Conservation (phyloP, 2,329 filamentous ascomycete species). For the Exophiala alcalophila region DNA sequence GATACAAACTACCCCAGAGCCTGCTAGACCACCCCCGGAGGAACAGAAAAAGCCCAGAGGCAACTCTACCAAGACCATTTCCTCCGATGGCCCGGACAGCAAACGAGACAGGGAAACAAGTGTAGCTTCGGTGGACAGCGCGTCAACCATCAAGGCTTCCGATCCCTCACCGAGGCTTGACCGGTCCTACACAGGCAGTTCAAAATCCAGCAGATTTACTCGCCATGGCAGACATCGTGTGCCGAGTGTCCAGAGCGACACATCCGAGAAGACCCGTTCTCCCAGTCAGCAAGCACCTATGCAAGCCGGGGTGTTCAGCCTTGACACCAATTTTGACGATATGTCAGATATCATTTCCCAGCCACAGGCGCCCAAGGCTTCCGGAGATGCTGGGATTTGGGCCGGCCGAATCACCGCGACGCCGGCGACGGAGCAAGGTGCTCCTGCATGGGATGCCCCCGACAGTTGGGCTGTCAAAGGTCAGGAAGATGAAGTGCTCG, state of each 20-base stretch:
- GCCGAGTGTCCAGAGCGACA: slow-evolving; percentile 33
- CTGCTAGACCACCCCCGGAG: slow-evolving; percentile 26
- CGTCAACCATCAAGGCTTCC: slow-evolving; percentile 32
- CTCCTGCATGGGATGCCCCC: slow-evolving; percentile 81
- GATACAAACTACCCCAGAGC: slow-evolving; percentile 25
- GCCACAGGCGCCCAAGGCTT: slow-evolving; percentile 63
- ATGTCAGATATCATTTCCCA: slow-evolving; percentile 88
- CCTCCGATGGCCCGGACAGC: slow-evolving; percentile 14
- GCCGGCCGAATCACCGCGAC: slow-evolving; percentile 34
- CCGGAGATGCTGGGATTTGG: slow-evolving; percentile 44
- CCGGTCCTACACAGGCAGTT: slow-evolving; percentile 26
- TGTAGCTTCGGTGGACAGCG: slow-evolving; percentile 34
- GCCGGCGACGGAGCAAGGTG: slow-evolving; percentile 39
- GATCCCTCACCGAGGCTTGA: slow-evolving; percentile 30
- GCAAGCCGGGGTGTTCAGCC: slow-evolving; percentile 63
- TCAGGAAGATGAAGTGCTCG: slow-evolving; percentile 40
- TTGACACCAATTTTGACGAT: slow-evolving; percentile 84
- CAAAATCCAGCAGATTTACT: slow-evolving; percentile 27
- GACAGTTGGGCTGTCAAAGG: slow-evolving; percentile 94
- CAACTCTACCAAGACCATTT: slow-evolving; percentile 18
- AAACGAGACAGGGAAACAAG: slow-evolving; percentile 34
- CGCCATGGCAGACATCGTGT: slow-evolving; percentile 23
- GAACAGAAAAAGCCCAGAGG: slow-evolving; percentile 24
- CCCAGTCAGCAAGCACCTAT: slow-evolving; percentile 36
- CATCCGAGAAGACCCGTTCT: slow-evolving; percentile 54